Conservation (phyloP, 345 rosid species). For the Salix caprea region DNA sequence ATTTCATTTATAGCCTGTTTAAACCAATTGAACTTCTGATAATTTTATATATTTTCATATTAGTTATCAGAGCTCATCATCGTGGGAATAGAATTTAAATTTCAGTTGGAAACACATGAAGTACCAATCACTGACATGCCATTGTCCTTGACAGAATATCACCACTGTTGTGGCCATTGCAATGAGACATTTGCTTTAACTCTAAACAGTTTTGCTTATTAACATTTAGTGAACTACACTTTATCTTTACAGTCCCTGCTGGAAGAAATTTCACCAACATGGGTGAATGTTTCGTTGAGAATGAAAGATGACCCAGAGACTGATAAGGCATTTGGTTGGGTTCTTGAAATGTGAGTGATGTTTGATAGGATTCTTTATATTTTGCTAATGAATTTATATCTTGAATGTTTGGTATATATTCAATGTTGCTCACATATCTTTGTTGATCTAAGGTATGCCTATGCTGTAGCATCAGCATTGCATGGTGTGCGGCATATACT, state of each 20-base stretch:
- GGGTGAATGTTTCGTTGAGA: constrained; percentile 90
- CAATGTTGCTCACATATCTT: constrained; percentile 6
- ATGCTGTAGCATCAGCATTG: constrained; percentile 94
- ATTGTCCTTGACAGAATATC: neutral
- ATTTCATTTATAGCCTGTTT: neutral
- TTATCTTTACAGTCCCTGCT: constrained; percentile 44
- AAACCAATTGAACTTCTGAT: neutral
- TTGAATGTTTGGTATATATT: neutral
- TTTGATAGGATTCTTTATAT: neutral
- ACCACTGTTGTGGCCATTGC: neutral
- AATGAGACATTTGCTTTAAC: neutral
- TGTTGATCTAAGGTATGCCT: constrained; percentile 72
- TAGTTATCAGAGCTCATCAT: neutral
- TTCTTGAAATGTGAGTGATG: constrained; percentile 82
- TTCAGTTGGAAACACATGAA: neutral
- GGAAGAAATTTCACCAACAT: constrained; percentile 89
- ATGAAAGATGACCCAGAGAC: constrained; percentile 97
- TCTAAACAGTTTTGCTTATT: neutral
- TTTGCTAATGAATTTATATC: constrained; percentile 13
- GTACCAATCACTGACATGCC: neutral
- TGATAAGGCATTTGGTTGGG: constrained; percentile 97
- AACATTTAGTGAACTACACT: constrained; percentile 1
- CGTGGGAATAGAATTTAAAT: neutral
- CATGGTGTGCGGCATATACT: constrained; percentile 88
- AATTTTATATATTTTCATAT: neutral